A percentile compares a stretch with the other conserved stretches of the same genome.
These are phyloP conservation scores for Phytophthora sansomeana DNA, from an alignment of 352 stramenopile genomes.

Conservation along the genomic window DNA sequence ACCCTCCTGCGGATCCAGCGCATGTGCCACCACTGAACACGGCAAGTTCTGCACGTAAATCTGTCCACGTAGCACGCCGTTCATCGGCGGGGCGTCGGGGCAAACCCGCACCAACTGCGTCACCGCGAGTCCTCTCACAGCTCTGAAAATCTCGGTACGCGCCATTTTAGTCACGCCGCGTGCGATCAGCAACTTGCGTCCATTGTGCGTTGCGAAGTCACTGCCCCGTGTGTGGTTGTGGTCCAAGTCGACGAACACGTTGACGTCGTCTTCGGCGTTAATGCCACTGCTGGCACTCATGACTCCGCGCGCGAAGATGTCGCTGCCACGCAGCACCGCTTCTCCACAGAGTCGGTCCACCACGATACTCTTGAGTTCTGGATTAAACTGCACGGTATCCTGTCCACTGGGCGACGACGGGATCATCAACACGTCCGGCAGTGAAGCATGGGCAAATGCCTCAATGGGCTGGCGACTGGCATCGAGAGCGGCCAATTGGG, in stretches of 20 bases:
- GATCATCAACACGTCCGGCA: slow-evolving; percentile 77
- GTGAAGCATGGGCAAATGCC: slow-evolving; percentile 46
- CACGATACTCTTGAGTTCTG: slow-evolving; percentile 74
- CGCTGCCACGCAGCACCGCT: slow-evolving; percentile 92
- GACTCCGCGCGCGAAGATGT: slow-evolving; percentile 94
- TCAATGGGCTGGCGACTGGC: slow-evolving; percentile 42
- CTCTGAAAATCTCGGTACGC: slow-evolving; percentile 83
- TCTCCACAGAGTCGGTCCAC: slow-evolving; percentile 93
- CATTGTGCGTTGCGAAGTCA: slow-evolving; percentile 72
- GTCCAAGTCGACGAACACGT: slow-evolving; percentile 89
- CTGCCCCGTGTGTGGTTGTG: slow-evolving; percentile 79
- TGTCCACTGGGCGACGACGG: slow-evolving; percentile 53
- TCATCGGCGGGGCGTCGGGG: slow-evolving; percentile 88
- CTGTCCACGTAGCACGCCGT: slow-evolving; percentile 78
- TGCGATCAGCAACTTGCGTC: slow-evolving; percentile 84
- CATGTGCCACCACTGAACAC: slow-evolving; percentile 92
- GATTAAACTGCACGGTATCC: slow-evolving; percentile 27
- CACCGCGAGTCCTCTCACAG: slow-evolving; percentile 68
- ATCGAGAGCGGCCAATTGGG: slow-evolving; percentile 47
- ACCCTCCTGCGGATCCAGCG: slow-evolving; percentile 80
- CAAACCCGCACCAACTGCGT: slow-evolving; percentile 77
- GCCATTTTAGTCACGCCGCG: slow-evolving; percentile 76
- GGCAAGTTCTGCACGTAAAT: slow-evolving; percentile 96
- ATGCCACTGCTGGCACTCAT: slow-evolving; percentile 91
- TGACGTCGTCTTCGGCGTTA: slow-evolving; percentile 77